Percentiles rank a stretch among this genome's conserved stretches.
phyloP scores from a whole-genome alignment of 139 green algal species.

The Coelastrella sp. region DNA sequence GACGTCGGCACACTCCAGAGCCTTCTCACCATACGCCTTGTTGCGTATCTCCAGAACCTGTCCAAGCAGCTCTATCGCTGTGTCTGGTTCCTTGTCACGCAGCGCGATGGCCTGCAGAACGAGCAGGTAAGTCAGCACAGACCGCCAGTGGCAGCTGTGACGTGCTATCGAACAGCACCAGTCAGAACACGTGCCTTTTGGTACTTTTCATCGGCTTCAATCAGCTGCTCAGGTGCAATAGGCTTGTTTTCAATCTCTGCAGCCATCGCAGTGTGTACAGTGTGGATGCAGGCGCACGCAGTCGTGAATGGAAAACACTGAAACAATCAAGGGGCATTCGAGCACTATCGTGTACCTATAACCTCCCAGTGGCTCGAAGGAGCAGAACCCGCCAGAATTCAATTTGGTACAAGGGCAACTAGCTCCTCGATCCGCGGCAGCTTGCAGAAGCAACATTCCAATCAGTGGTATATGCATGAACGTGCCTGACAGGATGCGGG shows the following conservation, averaged over 20 bases:
- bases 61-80: constrained; percentile 46
- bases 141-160: too few species aligned
- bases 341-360: too few species aligned
- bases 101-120: constrained; percentile 38
- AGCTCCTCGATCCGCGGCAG: not conserved
- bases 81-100: constrained; percentile 52
- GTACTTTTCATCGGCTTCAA: not conserved
- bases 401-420: not conserved
- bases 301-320: too few species aligned
- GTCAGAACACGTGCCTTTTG: not conserved
- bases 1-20: constrained; percentile 47
- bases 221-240: not conserved
- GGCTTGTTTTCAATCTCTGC: not conserved
- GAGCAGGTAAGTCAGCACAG: not conserved
- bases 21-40: constrained; percentile 52
- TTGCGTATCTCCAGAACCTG: constrained; percentile 46
- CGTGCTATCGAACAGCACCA: not conserved
- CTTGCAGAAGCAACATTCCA: too few species aligned
- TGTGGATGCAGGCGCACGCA: too few species aligned
- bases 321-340: too few species aligned
- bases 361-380: too few species aligned
- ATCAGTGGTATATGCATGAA: too few species aligned
- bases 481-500: too few species aligned
- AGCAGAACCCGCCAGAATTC: not conserved
- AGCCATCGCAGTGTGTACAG: not conserved